Percentiles rank a stretch among this genome's conserved stretches.
phyloP scores from a whole-genome alignment of 1,284 basidiomycete species.

The Serendipita sp. region DNA sequence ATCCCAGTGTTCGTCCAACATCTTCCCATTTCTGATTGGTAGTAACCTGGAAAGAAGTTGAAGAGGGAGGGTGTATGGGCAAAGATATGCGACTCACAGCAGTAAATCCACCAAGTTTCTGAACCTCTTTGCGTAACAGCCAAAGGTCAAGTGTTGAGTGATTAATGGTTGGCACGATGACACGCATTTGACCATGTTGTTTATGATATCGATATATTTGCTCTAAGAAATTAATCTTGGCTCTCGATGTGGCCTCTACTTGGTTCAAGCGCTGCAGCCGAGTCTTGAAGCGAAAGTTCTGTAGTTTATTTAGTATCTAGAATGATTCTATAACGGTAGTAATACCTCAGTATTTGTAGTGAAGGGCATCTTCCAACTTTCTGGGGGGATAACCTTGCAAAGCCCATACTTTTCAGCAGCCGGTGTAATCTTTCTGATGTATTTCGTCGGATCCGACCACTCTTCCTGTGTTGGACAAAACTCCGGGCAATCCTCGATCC shows the following conservation, averaged over 20 bases:
- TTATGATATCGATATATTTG: slow-evolving; percentile 88
- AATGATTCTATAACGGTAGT: slow-evolving; percentile 11
- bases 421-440: slow-evolving; percentile 75
- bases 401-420: slow-evolving; percentile 74
- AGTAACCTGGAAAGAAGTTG: slow-evolving; percentile 40
- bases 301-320: slow-evolving; percentile 15
- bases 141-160: slow-evolving; percentile 87
- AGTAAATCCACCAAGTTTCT: slow-evolving; percentile 76
- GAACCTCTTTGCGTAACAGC: slow-evolving; percentile 82
- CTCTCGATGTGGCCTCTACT: slow-evolving; percentile 91
- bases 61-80: slow-evolving; percentile 11
- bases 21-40: slow-evolving; percentile 76
- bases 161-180: slow-evolving; percentile 85
- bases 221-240: slow-evolving; percentile 94
- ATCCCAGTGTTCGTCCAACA: slow-evolving; percentile 69
- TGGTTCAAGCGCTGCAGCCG: slow-evolving; percentile 90
- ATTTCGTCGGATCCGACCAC: slow-evolving; percentile 91
- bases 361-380: slow-evolving; percentile 92
- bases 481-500: slow-evolving; percentile 77
- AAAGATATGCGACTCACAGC: slow-evolving; percentile 37
- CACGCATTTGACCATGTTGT: slow-evolving; percentile 75
- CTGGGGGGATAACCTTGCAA: slow-evolving; percentile 90
- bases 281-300: slow-evolving; percentile 91
- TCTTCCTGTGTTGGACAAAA: slow-evolving; percentile 83
- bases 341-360: slow-evolving; percentile 83